Evolutionary conservation across 2,329 filamentous ascomycete genomes (phyloP).

Genomic region (Xylaria sp.): DNA sequence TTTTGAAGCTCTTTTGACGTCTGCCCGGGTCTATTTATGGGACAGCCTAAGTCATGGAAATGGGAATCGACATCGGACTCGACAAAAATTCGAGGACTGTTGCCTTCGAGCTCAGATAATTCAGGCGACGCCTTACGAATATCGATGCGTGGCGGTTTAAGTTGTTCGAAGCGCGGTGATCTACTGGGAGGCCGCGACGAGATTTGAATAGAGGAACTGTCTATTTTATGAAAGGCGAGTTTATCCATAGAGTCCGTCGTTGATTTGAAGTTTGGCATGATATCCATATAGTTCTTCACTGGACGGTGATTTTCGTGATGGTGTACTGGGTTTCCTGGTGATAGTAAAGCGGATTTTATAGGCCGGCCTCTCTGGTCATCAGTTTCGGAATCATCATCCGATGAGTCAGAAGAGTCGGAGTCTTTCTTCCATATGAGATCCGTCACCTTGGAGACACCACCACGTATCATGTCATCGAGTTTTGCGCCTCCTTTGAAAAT

Average conservation of each 20-base stretch:
- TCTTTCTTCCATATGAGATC: conserved; percentile 69
- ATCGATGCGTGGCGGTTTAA: conserved; percentile 62
- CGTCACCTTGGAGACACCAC: conserved; percentile 65
- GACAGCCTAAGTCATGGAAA: conserved; percentile 42
- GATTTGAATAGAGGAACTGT: conserved; percentile 30
- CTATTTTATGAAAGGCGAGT: conserved; percentile 34
- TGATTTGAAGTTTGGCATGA: conserved; percentile 62
- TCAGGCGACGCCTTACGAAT: conserved; percentile 56
- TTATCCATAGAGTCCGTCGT: conserved; percentile 46
- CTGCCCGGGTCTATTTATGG: conserved; percentile 46
- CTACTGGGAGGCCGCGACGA: conserved; percentile 52
- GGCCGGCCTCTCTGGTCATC: conserved; percentile 55
- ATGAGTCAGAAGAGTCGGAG: conserved; percentile 53
- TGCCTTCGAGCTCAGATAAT: conserved; percentile 44
- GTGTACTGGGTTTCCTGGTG: conserved; percentile 50
- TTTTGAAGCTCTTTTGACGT: conserved; percentile 53
- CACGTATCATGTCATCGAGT: conserved; percentile 76
- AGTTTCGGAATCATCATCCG: conserved; percentile 61
- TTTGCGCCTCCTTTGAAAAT: conserved; percentile 79
- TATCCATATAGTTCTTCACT: conserved; percentile 60
- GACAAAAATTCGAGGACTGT: conserved; percentile 32
- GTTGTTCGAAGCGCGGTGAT: conserved; percentile 58
- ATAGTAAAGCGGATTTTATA: conserved; percentile 51
- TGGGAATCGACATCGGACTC: conserved; percentile 55
- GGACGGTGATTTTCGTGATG: conserved; percentile 47